Evolutionary conservation across 345 rosid genomes (phyloP), one percentile per base, ranked within the genome.

Genomic region (Odontarrhena argentea): DNA sequence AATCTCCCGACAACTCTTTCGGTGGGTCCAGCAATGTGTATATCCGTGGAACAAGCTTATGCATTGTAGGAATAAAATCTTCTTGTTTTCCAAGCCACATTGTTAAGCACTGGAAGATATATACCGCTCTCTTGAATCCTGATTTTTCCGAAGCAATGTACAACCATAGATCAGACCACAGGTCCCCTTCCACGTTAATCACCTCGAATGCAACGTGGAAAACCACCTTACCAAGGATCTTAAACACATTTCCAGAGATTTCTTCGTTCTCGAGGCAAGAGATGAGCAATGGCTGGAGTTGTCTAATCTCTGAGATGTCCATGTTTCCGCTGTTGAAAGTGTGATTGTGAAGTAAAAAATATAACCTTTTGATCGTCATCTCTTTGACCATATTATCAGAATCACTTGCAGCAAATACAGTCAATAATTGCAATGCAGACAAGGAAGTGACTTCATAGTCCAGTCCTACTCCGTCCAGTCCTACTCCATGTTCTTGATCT

Each of bases 271-370:
- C 0, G 26, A 65, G 69, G 32, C 60, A 65, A 38, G 40, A 38
- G 11, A 40, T 52, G 7, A 65, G 69, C 69, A 65, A 40, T 26
- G 49, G 28, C 32, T 30, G 41, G 24, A 65, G 43, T 28, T 41
- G 0, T 52, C 41, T 53, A 7, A 28, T 9, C n/a, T 1, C 47
- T 37, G 13, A 1, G 22, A 43, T 1, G 7, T 28, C 26, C 9
- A 35, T 18, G 22, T 35, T 1, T 5, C 7, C 43, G 5, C 3
- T 55, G 13, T 55, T 34, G 8, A 12, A 32, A 22, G 1, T 13
- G 2, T 50, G 48, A 50, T 64, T 9, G 5, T 48, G n/a, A 26
- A 64, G 47, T 40, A 64, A 3, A 0, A 51, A 26, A 1, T 50
- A 1, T 13, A 64, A 48, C 9, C 26, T 9, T 64, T 26, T 50